Conservation (phyloP, 2,329 filamentous ascomycete species). For the Colletotrichum sp. region DNA sequence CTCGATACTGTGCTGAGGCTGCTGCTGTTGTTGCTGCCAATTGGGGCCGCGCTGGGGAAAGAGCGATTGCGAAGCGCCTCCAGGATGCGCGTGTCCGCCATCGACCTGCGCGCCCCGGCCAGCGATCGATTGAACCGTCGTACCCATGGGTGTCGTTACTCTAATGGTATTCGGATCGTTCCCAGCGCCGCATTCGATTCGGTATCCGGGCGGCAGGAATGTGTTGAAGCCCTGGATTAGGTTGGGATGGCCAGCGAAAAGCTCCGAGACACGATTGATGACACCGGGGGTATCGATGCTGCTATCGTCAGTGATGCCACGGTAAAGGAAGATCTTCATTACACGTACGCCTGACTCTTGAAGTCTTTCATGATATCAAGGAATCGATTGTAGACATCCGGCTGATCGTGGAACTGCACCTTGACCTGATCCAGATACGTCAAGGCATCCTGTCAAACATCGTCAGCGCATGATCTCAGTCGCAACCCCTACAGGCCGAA, state of each 20-base stretch:
- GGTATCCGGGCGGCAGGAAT: constrained; percentile 92
- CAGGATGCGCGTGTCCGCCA: constrained; percentile 36
- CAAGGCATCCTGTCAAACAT: constrained; percentile 65
- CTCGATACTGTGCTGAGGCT: constrained; percentile 64
- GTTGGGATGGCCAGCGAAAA: constrained; percentile 95
- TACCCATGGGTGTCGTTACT: constrained; percentile 97
- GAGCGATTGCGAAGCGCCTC: constrained; percentile 45
- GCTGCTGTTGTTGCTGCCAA: constrained; percentile 53
- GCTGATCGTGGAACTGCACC: constrained; percentile 95
- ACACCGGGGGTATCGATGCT: constrained; percentile 97
- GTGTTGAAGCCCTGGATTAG: constrained; percentile 98
- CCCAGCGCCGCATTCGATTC: constrained; percentile 93
- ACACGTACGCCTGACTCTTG: constrained; percentile 88
- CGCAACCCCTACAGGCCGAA: neutral
- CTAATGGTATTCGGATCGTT: constrained; percentile 96
- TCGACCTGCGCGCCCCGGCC: constrained; percentile 55
- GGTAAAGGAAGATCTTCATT: neutral
- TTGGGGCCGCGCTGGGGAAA: constrained; percentile 54
- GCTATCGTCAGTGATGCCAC: constrained; percentile 30
- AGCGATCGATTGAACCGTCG: constrained; percentile 87
- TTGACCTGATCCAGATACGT: constrained; percentile 99
- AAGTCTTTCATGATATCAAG: constrained; percentile 99
- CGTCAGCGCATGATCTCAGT: neutral
- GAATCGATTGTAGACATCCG: constrained; percentile 96
- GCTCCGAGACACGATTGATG: constrained; percentile 92